Base-by-base conservation (phyloP, 805 yeast genomes). In the Wickerhamiella vanderwaltii region DNA sequence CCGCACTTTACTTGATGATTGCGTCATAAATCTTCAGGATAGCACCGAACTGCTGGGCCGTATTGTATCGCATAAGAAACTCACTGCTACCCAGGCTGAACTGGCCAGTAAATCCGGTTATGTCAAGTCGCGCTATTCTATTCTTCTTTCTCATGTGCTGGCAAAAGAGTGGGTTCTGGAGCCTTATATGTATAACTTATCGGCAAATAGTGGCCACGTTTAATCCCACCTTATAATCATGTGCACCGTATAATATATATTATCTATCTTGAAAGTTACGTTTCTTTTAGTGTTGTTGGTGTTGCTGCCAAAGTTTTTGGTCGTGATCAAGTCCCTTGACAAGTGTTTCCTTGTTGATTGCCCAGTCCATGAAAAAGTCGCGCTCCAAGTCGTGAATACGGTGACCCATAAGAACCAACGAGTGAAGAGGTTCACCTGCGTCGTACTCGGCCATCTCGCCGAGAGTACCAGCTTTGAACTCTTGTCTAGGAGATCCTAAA, bases 361-460 rank as follows among this genome's bases (percentile, higher is more conserved):
- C 80, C 62, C 75, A 88, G 52, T 76, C 87, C 46, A 78, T 65
- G 58, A 91, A 63, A 56, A 79, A 88, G 51, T 87, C 95, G 51
- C 84, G 61, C 59, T 88, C 98, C 46, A 88, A 70, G 47, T 88
- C 97, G 56, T 88, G 98, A 18, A 86, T 87, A 29, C 64, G 79
- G 88, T 71, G 93, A 18, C 98, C 98, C 41, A 88, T 68, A 64
- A 88, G 77, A 38, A 88, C 77, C 53, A 88, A 71, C 7, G 97
- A 84, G 60, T 88, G 98, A 51, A 88, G 66, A 22, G 98, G 98
- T 55, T 77, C 94, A 33, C 98, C 98, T 9, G 93, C 74, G 49
- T 87, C 96, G 55, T 83, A 86, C 37, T 75, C 73, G 6, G 83
- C 71, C 57, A 88, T 65, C 53, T 88, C 83, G 48, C 71, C 60